Percentiles rank a stretch among this genome's conserved stretches.
Conservation (phyloP, 1,284 basidiomycete genomes). For the Tilletia walkeri region DNA sequence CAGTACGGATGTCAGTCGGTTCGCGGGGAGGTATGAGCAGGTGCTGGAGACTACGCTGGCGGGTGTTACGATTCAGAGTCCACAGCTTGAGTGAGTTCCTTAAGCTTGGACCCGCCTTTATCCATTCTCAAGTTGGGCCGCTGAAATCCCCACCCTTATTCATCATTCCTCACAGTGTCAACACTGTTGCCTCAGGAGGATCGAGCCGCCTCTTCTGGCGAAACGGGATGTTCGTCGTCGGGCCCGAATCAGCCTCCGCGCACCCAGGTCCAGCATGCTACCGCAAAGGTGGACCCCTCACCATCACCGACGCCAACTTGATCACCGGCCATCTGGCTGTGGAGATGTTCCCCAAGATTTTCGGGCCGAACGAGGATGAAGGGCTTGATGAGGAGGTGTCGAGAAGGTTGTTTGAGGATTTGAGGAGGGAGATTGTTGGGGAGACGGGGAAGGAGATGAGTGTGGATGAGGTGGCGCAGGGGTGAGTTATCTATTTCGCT, state of each 20-base stretch:
- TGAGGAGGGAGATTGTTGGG: constrained; percentile 69
- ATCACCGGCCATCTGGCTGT: constrained; percentile 50
- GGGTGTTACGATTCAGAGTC: constrained; percentile 80
- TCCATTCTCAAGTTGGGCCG: neutral
- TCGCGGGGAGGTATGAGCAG: constrained; percentile 77
- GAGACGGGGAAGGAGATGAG: constrained; percentile 64
- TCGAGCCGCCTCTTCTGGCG: constrained; percentile 51
- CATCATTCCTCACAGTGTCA: constrained; percentile 29
- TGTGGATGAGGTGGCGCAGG: constrained; percentile 84
- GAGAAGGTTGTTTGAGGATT: constrained; percentile 64
- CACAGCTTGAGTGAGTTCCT: constrained; percentile 62
- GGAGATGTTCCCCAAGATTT: constrained; percentile 74
- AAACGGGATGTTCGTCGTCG: constrained; percentile 52
- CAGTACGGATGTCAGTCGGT: constrained; percentile 79
- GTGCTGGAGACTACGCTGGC: constrained; percentile 89
- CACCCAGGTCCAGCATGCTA: constrained; percentile 54
- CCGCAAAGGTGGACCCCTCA: constrained; percentile 52
- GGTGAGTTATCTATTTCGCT: constrained; percentile 59
- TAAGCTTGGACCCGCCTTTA: neutral
- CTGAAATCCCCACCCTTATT: neutral
- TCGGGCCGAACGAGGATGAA: constrained; percentile 79
- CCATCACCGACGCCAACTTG: constrained; percentile 54
- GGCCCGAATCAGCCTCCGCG: constrained; percentile 51
- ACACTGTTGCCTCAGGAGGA: constrained; percentile 53
- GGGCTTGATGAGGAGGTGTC: constrained; percentile 69